Evolutionary conservation across 495 filamentous ascomycete genomes (phyloP).

Genomic region (Xylaria flabelliformis): DNA sequence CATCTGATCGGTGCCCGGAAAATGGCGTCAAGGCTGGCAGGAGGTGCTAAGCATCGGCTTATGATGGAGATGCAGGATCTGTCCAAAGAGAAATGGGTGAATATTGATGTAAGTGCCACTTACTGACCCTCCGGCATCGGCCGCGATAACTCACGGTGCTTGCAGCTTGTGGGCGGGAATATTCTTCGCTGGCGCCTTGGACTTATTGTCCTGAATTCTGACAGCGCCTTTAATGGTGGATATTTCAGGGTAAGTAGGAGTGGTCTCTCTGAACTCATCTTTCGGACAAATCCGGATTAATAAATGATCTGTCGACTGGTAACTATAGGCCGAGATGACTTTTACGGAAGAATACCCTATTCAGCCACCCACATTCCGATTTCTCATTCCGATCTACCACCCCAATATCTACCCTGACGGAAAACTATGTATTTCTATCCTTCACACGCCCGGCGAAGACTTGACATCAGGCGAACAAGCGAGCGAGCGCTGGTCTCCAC

Average conservation of each 20-base stretch:
- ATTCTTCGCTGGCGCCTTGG: conserved; percentile 87
- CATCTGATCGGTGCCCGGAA: conserved; percentile 5
- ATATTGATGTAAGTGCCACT: conserved; percentile 69
- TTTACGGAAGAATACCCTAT: conserved; percentile 93
- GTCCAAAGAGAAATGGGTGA: conserved; percentile 88
- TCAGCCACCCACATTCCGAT: conserved; percentile 89
- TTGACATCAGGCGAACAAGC: conserved; percentile 89
- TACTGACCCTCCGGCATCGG: conserved; percentile 9
- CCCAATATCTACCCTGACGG: conserved; percentile 94
- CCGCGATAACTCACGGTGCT: conserved; percentile 21
- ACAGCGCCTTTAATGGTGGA: conserved; percentile 88
- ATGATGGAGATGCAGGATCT: conserved; percentile 89
- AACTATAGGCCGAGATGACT: conserved; percentile 71
- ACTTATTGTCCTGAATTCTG: conserved; percentile 89
- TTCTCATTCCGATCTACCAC: conserved; percentile 79
- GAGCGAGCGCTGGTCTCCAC: conserved; percentile 88
- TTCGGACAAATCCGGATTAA: neutral
- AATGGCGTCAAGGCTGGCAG: conserved; percentile 38
- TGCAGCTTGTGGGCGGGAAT: conserved; percentile 72
- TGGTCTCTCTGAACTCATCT: neutral
- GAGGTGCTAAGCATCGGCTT: conserved; percentile 76
- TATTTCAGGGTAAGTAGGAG: conserved; percentile 72
- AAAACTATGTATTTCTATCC: conserved; percentile 93
- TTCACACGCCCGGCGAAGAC: conserved; percentile 91
- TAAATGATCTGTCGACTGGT: conserved; percentile 22